These are phyloP conservation scores for Phyllosticta citribraziliensis DNA, from an alignment of 2,329 filamentous ascomycete genomes.

Conservation along the genomic window DNA sequence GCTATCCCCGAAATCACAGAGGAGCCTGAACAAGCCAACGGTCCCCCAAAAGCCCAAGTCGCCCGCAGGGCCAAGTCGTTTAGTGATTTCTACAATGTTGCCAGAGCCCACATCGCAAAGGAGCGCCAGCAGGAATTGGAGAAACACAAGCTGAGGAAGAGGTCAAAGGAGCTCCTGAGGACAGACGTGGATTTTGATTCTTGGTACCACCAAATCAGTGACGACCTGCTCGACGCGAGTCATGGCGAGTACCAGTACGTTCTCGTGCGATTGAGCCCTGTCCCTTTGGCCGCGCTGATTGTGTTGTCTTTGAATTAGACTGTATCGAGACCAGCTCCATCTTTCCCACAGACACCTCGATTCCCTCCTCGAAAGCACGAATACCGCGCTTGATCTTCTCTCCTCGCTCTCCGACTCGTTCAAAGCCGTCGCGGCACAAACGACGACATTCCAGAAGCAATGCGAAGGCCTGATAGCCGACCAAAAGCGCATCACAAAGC, in stretches of 20 bases:
- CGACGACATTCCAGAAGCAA: conserved; percentile 82
- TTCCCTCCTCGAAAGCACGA: conserved; percentile 65
- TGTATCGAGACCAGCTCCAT: conserved; percentile 72
- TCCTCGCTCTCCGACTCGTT: conserved; percentile 78
- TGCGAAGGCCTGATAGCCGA: conserved; percentile 81
- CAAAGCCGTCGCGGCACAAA: conserved; percentile 77
- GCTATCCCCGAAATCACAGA: conserved; percentile 51
- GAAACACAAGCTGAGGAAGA: conserved; percentile 33
- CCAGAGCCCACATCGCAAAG: conserved; percentile 47
- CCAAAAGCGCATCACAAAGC: conserved; percentile 64
- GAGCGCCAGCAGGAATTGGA: conserved; percentile 31
- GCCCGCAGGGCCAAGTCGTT: conserved; percentile 64
- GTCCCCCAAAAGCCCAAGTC: conserved; percentile 57
- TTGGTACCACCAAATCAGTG: conserved; percentile 51
- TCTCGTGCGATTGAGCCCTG: neutral
- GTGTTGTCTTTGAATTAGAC: conserved; percentile 32
- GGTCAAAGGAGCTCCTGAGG: conserved; percentile 36
- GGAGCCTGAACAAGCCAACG: conserved; percentile 44
- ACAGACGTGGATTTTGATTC: conserved; percentile 50
- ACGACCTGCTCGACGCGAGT: conserved; percentile 66
- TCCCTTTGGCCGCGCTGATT: neutral
- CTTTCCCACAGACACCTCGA: conserved; percentile 76
- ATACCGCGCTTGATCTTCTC: conserved; percentile 64
- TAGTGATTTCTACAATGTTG: conserved; percentile 62
- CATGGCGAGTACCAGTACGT: conserved; percentile 75